These are phyloP conservation scores for Populus pruinosa DNA, from an alignment of 345 rosid species.

Conservation along the genomic window DNA sequence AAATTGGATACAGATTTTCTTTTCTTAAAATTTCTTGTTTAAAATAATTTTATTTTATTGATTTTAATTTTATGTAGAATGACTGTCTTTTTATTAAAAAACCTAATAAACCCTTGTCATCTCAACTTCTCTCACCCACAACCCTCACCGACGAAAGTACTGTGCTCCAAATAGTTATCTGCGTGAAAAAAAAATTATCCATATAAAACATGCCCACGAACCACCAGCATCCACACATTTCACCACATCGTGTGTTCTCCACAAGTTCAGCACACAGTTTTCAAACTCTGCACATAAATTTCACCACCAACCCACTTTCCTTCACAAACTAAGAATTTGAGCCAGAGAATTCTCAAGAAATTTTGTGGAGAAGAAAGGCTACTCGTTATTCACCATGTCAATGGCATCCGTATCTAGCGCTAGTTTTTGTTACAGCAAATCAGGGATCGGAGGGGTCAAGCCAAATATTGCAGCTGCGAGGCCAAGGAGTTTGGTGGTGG, in stretches of 20 bases:
- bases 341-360: not conserved
- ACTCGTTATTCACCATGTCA: not conserved
- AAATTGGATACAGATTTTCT: too few relatives aligned
- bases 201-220: not conserved
- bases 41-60: too few relatives aligned
- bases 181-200: not conserved
- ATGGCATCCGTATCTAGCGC: conserved; percentile 37
- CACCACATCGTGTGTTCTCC: conserved; percentile 48
- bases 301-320: not conserved
- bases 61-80: too few relatives aligned
- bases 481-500: conserved; percentile 41
- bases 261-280: conserved; percentile 32
- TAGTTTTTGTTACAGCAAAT: conserved; percentile 28
- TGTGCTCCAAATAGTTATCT: not conserved
- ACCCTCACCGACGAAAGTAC: too few relatives aligned
- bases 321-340: not conserved
- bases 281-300: not conserved
- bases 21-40: too few relatives aligned
- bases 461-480: conserved; percentile 10
- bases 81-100: too few relatives aligned
- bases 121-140: too few relatives aligned
- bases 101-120: too few relatives aligned
- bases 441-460: conserved; percentile 16
- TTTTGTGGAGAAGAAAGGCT: not conserved
- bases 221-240: not conserved